Evolutionary conservation across 352 stramenopile genomes (phyloP).

Genomic region (Globisporangium abappressorium): DNA sequence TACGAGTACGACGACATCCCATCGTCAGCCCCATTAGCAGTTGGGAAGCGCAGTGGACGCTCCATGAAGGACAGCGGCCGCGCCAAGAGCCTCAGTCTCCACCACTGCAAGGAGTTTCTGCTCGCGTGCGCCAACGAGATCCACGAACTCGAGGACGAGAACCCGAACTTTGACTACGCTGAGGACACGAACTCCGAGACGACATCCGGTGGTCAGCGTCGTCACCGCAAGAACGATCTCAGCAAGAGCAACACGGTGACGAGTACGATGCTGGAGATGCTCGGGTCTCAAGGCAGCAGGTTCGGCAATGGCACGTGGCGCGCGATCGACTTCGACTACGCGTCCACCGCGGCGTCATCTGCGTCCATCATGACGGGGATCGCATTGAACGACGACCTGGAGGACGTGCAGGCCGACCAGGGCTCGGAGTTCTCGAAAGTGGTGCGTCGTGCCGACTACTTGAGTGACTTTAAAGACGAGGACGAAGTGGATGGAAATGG

Average conservation of each 20-base stretch:
- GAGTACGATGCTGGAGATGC: not conserved
- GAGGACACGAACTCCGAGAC: constrained; percentile 39
- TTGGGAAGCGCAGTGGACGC: not conserved
- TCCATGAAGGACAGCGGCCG: constrained; percentile 31
- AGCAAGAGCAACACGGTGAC: not conserved
- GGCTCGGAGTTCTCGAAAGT: constrained; percentile 60
- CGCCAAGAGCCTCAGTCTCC: constrained; percentile 40
- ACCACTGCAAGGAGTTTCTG: constrained; percentile 66
- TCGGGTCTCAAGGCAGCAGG: not conserved
- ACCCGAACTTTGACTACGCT: constrained; percentile 69
- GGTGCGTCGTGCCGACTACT: constrained; percentile 43
- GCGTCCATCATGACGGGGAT: constrained; percentile 20
- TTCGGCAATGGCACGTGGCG: not conserved
- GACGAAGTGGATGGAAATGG: constrained; percentile 6
- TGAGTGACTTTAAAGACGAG: constrained; percentile 31
- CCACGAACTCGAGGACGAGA: constrained; percentile 70
- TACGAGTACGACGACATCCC: constrained; percentile 15
- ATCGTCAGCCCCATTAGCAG: constrained; percentile 7
- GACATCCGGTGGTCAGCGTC: not conserved
- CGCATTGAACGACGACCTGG: constrained; percentile 18
- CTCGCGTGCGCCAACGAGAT: constrained; percentile 80
- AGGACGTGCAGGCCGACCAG: constrained; percentile 47
- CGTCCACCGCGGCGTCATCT: constrained; percentile 32
- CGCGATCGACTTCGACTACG: constrained; percentile 45
- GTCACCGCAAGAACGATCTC: not conserved